Base-by-base conservation (phyloP, 2,329 filamentous ascomycete genomes). In the Phaeosphaeriaceae sp. region DNA sequence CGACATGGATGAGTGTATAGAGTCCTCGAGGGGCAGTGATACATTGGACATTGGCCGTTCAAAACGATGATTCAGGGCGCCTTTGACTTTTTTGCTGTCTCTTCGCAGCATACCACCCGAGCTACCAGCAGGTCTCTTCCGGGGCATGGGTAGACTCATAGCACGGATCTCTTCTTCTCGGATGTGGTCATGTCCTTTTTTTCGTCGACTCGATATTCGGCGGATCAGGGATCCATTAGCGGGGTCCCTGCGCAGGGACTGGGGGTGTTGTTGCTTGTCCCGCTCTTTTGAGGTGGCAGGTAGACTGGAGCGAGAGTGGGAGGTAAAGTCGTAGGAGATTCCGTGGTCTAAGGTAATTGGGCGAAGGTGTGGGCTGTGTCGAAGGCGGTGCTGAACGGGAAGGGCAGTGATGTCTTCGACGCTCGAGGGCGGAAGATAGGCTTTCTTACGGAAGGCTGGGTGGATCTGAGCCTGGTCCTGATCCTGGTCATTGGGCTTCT, bases 81-180 rank as follows among this genome's bases (percentile, higher is more conserved):
- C 82, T 46, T 83, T 86, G 44, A 83, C 78, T 67, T 85, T 86
- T 71, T 85, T 87, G 67, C 83, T 89, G 59, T 90, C 82, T 71
- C 79, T 82, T 50, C 84, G 81, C 37, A 88, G 81, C 37, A 84
- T 78, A 44, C 82, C 82, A 70, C 81, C 83, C 26, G 80, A 77
- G 52, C 86, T 82, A 39, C 82, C 81, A 9, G 81, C 81, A 5
- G 86, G 80, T 42, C 89, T 83, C 44, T 79, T 81, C 52, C 86
- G 76, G 5, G 89, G 86, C 59, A 87, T 82, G 2, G 82, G 80
- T 52, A 85, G 83, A 66, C 85, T 89, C 88, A 97, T 90, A 45
- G 90, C 86, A 68, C 87, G 89, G 67, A 97, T 92, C 74, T 96
- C 91, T 54, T 90, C 90, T 74, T 96, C 92, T 48, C 93, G 83